Conservation (phyloP, 2,329 filamentous ascomycete genomes). For the Pyrenochaeta sp. region DNA sequence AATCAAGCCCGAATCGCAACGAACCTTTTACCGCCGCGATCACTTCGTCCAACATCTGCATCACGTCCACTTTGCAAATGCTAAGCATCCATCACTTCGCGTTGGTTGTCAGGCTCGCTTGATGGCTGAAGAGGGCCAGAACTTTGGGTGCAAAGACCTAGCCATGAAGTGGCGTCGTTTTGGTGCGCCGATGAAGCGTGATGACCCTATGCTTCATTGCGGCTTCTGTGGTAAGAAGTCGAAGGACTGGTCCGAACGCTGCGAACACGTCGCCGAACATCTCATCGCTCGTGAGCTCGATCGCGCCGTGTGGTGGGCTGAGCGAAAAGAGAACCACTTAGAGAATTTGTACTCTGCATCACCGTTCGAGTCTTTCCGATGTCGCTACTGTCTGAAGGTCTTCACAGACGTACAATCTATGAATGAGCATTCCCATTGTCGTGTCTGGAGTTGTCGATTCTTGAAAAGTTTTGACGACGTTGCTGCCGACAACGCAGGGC, state of each 20-base stretch:
- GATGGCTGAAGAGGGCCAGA: constrained; percentile 36
- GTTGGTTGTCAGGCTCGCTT: constrained; percentile 45
- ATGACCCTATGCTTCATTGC: constrained; percentile 48
- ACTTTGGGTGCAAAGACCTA: constrained; percentile 49
- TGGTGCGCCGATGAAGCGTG: constrained; percentile 44
- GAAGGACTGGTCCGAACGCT: constrained; percentile 44
- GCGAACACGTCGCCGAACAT: constrained; percentile 45
- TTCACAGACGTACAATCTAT: constrained; percentile 41
- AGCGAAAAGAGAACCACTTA: constrained; percentile 42
- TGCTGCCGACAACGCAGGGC: constrained; percentile 42
- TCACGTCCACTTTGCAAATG: constrained; percentile 45
- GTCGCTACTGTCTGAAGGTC: constrained; percentile 45
- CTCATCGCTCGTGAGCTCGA: constrained; percentile 38
- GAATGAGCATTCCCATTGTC: constrained; percentile 45
- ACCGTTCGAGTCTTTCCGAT: constrained; percentile 43
- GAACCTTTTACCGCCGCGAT: constrained; percentile 49
- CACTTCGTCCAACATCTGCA: constrained; percentile 48
- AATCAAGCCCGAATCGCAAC: constrained; percentile 44
- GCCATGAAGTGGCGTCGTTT: constrained; percentile 46
- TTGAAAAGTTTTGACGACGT: constrained; percentile 45
- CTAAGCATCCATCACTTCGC: constrained; percentile 43
- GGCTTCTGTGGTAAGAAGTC: constrained; percentile 45
- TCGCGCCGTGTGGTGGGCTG: constrained; percentile 44
- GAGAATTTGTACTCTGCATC: constrained; percentile 42
- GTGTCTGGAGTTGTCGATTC: constrained; percentile 48